Conservation (phyloP, 306 rosid species). For the Quercus wislizeni region DNA sequence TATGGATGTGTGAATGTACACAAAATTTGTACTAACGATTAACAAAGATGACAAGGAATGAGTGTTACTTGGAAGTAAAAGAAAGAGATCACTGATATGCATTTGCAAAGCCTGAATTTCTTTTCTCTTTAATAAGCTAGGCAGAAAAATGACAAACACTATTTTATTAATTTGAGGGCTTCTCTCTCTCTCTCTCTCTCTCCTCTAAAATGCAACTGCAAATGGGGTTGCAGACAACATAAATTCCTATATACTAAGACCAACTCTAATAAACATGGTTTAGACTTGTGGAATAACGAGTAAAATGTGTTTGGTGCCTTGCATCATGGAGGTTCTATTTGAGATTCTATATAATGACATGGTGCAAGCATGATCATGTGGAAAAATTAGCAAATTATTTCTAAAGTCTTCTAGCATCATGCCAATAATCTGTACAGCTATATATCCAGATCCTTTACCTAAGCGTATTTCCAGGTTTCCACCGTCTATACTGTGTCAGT, state of each 20-base stretch:
- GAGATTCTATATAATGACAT: not conserved
- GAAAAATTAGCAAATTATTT: not conserved
- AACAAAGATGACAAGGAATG: not conserved
- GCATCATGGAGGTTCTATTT: not conserved
- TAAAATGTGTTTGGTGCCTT: not conserved
- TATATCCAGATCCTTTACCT: slow-evolving; percentile 41
- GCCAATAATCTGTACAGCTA: not conserved
- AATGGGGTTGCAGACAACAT: not conserved
- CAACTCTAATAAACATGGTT: not conserved
- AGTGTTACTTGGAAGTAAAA: not conserved
- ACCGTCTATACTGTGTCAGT: slow-evolving; percentile 77
- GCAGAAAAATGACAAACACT: not conserved
- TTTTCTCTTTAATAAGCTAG: not conserved
- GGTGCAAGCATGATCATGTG: not conserved
- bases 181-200: no score
- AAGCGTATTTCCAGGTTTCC: slow-evolving; percentile 70
- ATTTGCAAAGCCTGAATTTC: not conserved
- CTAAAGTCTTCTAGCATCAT: not conserved
- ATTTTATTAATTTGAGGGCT: not conserved
- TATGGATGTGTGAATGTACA: not conserved
- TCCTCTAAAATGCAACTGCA: no score
- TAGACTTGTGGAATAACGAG: not conserved
- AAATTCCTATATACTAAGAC: not conserved
- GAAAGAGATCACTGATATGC: not conserved
- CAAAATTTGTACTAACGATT: slow-evolving; percentile 3